Evolutionary conservation across 306 rosid genomes (phyloP).

Genomic region (Crataegus laevigata): DNA sequence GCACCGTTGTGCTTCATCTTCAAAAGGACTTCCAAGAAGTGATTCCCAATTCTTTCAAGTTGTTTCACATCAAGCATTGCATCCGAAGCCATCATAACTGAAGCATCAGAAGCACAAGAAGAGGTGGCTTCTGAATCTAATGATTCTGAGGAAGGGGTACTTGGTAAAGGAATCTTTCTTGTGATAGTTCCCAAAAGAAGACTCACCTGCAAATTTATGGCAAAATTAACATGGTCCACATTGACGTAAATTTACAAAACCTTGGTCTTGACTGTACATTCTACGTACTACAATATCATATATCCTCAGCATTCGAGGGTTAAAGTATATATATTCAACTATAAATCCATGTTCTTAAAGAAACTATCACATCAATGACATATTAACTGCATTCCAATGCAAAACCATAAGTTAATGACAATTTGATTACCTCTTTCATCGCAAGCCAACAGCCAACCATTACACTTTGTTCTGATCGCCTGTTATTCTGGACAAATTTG

Average conservation of each 20-base stretch:
- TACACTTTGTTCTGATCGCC: slow-evolving; percentile 75
- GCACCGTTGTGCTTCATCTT: slow-evolving; percentile 99
- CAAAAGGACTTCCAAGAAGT: slow-evolving; percentile 93
- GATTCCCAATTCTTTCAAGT: slow-evolving; percentile 84
- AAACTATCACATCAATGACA: slow-evolving; percentile 3
- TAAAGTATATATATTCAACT: neutral
- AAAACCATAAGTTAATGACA: slow-evolving; percentile 4
- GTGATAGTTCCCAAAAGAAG: slow-evolving; percentile 92
- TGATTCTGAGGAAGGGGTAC: slow-evolving; percentile 35
- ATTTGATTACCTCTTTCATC: slow-evolving; percentile 83
- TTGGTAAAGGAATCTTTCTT: slow-evolving; percentile 82
- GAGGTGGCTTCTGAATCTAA: slow-evolving; percentile 27
- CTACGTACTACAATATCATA: neutral
- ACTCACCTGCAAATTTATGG: slow-evolving; percentile 62
- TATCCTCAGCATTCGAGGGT: neutral
- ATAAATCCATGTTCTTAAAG: neutral
- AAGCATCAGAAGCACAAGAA: slow-evolving; percentile 24
- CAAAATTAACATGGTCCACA: neutral
- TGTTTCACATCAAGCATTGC: slow-evolving; percentile 74
- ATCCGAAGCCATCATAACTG: slow-evolving; percentile 23
- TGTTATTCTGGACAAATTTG: slow-evolving; percentile 34
- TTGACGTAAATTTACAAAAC: neutral
- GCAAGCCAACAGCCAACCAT: slow-evolving; percentile 99
- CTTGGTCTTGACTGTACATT: neutral
- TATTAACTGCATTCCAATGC: neutral